phyloP scores from a whole-genome alignment of 371 early-diverging fungal genomes.

The Mortierella sp. region DNA sequence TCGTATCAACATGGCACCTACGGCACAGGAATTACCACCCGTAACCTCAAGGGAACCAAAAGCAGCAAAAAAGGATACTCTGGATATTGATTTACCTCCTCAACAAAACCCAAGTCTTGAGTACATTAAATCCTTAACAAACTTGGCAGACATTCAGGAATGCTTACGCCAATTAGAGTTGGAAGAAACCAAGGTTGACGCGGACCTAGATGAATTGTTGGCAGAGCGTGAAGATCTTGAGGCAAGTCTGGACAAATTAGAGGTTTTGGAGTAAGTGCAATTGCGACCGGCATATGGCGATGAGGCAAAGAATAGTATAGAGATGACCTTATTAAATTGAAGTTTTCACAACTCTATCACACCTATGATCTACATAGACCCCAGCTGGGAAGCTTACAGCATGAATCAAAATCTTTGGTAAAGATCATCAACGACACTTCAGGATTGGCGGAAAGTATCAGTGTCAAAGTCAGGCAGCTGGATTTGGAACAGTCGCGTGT shows the following conservation, averaged over 20 bases:
- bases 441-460: constrained; percentile 81
- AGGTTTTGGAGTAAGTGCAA: constrained; percentile 62
- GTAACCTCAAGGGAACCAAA: not conserved
- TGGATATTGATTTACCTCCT: constrained; percentile 4
- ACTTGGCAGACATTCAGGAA: constrained; percentile 75
- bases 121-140: constrained; percentile 61
- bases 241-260: constrained; percentile 61
- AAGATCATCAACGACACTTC: constrained; percentile 77
- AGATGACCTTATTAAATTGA: too few relatives aligned
- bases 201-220: constrained; percentile 70
- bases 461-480: constrained; percentile 84
- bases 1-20: constrained; percentile 15
- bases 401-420: constrained; percentile 68
- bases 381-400: constrained; percentile 65
- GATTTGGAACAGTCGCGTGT: constrained; percentile 87
- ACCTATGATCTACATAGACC: constrained; percentile 60
- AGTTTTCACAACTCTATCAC: too few relatives aligned
- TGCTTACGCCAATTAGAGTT: constrained; percentile 72
- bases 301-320: not conserved
- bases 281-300: not conserved
- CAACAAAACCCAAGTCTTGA: constrained; percentile 21
- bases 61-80: constrained; percentile 1
- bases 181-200: constrained; percentile 77
- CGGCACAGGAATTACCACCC: constrained; percentile 12
- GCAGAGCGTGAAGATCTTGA: constrained; percentile 58